phyloP scores from a whole-genome alignment of 2,329 filamentous ascomycete species.

The Fusarium sp. region DNA sequence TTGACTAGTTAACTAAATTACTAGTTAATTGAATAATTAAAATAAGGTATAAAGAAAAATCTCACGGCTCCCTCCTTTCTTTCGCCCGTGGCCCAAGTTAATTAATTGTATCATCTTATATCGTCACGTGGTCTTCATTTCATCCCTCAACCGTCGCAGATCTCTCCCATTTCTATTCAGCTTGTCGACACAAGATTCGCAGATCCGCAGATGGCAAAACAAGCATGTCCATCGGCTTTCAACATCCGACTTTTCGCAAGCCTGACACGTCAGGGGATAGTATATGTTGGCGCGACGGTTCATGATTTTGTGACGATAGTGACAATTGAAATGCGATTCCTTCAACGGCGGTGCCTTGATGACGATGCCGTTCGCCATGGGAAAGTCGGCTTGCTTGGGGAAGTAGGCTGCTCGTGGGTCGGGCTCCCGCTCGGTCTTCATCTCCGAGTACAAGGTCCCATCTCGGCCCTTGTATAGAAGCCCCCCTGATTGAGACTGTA shows the following conservation, averaged over 20 bases:
- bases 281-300: slow-evolving; percentile 56
- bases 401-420: slow-evolving; percentile 51
- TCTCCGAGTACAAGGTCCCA: slow-evolving; percentile 53
- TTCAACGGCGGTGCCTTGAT: slow-evolving; percentile 55
- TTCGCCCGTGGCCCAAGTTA: background rate
- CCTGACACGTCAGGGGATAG: slow-evolving; percentile 62
- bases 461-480: slow-evolving; percentile 49
- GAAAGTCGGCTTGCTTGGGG: slow-evolving; percentile 45
- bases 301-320: slow-evolving; percentile 58
- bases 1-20: too few species aligned
- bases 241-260: slow-evolving; percentile 57
- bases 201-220: slow-evolving; percentile 62
- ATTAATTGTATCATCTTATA: background rate
- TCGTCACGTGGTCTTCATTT: slow-evolving; percentile 24
- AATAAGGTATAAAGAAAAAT: too few species aligned
- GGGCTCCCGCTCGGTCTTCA: slow-evolving; percentile 47
- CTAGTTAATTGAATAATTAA: too few species aligned
- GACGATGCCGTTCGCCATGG: slow-evolving; percentile 48
- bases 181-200: slow-evolving; percentile 55
- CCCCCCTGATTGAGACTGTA: slow-evolving; percentile 46
- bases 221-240: slow-evolving; percentile 57
- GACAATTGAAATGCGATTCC: slow-evolving; percentile 56
- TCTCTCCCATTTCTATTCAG: slow-evolving; percentile 55
- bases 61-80: background rate
- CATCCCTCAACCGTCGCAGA: slow-evolving; percentile 52